Base-by-base conservation (phyloP, 345 rosid species). In the Eucalyptus camaldulensis region DNA sequence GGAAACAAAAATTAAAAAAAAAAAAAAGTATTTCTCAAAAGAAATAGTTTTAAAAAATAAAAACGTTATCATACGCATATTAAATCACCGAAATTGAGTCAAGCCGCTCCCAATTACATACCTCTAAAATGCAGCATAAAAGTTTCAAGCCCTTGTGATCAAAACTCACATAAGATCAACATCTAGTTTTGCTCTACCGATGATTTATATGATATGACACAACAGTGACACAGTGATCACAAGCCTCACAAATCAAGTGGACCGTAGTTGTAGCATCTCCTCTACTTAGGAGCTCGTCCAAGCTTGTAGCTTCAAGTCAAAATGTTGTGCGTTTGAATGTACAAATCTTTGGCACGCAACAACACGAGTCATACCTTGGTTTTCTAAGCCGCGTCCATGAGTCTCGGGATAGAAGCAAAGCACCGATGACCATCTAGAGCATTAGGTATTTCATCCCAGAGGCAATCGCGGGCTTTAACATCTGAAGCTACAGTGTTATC, bases 11-110 rank as follows among this genome's bases (percentile, higher is more conserved):
- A 47, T 51, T 0, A 6, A 49, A 50, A 6, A 16, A 5, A 49
- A 50, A 50, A 6, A n/a, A n/a, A 3, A 3, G 43, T 47, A 47
- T 47, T 47, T 47, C 1, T 47, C 4, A 47, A 47, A 47, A 47
- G 13, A 47, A 51, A 17, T 0, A 2, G 1, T 51, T 51, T 4
- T 51, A 0, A 0, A 17, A 0, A 51, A 7, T 0, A 17, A 0
- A 51, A 17, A 17, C 0, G 0, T 17, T 51, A 51, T 2, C 0
- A 1, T 51, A 51, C 9, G 4, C 4, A 51, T 7, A 2, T 0
- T 51, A 51, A 51, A 17, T 51, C 56, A 51, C 0, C 4, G 1
- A 51, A 51, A 51, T 51, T 51, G 4, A 51, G 56, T 51, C 0
- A 51, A 51, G 56, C 9, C 56, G 17, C 9, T 51, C 56, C 56